These are phyloP conservation scores for Monilinia vaccinii-corymbosi DNA, from an alignment of 2,329 filamentous ascomycete genomes.

Conservation along the genomic window DNA sequence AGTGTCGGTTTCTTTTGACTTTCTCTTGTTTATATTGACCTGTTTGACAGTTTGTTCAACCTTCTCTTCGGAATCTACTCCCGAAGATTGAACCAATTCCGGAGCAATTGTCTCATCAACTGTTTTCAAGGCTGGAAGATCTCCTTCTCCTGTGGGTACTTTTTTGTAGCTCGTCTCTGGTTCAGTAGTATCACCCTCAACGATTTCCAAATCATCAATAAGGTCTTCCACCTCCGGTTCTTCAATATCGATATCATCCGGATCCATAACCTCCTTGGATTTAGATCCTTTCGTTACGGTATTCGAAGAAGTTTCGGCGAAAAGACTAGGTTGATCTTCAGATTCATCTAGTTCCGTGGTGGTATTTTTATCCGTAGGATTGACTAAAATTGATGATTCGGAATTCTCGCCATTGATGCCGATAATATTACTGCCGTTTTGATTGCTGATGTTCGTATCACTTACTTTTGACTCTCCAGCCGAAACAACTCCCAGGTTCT, in stretches of 20 bases:
- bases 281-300: slow-evolving; percentile 11
- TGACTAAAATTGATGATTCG: not conserved
- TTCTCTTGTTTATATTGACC: not conserved
- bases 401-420: not conserved
- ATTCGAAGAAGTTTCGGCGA: slow-evolving; percentile 14
- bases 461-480: not conserved
- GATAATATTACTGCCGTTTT: not conserved
- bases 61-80: not conserved
- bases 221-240: slow-evolving; percentile 24
- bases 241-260: slow-evolving; percentile 30
- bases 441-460: not conserved
- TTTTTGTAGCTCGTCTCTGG: not conserved
- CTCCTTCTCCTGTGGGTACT: not conserved
- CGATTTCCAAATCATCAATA: slow-evolving; percentile 15
- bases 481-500: not conserved
- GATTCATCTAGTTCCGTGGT: slow-evolving; percentile 3
- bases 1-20: not conserved
- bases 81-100: not conserved
- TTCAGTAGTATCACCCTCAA: not conserved
- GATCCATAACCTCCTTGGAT: slow-evolving; percentile 21
- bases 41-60: not conserved
- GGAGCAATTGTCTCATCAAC: not conserved
- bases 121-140: not conserved
- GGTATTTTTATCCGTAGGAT: not conserved
- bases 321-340: slow-evolving; percentile 19